Conservation (phyloP, 2,329 filamentous ascomycete species). For the Hypoxylon sp. region DNA sequence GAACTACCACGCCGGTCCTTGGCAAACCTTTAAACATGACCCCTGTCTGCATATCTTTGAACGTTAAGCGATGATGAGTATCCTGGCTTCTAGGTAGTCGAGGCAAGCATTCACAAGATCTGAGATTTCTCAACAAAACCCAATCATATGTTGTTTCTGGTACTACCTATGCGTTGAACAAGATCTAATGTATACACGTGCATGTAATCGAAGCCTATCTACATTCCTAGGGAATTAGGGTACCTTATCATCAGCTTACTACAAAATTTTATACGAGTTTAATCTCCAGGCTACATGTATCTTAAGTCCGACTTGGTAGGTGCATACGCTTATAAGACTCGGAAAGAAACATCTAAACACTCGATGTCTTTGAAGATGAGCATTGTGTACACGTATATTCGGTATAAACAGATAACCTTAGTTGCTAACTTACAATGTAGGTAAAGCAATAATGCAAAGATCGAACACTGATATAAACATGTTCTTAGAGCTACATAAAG, state of each 20-base stretch:
- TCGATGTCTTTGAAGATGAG: background rate
- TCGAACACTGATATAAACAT: background rate
- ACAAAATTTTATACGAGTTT: background rate
- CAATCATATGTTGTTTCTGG: conserved; percentile 25
- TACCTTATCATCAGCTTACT: background rate
- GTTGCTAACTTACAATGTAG: too few species aligned
- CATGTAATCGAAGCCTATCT: background rate
- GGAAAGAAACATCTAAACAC: background rate
- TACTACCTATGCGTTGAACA: conserved; percentile 14
- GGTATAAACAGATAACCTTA: too few species aligned
- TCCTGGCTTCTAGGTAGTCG: background rate
- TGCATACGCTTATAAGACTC: background rate
- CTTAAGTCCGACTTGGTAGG: background rate
- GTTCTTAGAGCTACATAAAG: conserved; percentile 10
- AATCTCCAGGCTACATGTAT: background rate
- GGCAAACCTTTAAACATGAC: conserved; percentile 28
- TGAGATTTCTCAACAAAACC: conserved; percentile 8
- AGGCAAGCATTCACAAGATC: conserved; percentile 7
- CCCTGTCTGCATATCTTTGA: conserved; percentile 12
- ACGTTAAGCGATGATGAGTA: conserved; percentile 8
- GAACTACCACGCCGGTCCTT: conserved; percentile 22
- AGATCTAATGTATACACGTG: background rate
- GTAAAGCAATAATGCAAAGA: background rate
- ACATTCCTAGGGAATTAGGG: background rate
- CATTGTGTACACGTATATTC: too few species aligned